Evolutionary conservation across 805 yeast genomes (phyloP).

Genomic region (Sugiyamaella mastotermitis): DNA sequence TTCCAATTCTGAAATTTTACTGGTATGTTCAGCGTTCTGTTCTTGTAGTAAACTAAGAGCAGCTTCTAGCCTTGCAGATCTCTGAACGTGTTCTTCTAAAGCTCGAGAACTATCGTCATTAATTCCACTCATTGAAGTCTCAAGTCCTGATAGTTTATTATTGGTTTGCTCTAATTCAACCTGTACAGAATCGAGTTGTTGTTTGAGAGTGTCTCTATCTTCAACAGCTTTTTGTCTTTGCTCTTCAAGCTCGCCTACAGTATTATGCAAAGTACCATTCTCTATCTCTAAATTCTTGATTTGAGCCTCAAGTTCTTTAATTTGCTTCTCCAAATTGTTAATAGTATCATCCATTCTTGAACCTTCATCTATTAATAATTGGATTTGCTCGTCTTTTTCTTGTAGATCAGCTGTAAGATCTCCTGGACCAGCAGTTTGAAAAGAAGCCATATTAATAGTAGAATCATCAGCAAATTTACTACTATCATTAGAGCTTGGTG

Average conservation of each 20-base stretch:
- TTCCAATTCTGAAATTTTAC: conserved; percentile 1
- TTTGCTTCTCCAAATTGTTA: conserved; percentile 23
- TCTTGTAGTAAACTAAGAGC: neutral
- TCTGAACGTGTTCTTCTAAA: neutral
- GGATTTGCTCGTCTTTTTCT: conserved; percentile 39
- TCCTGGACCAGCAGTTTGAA: neutral
- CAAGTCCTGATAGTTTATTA: neutral
- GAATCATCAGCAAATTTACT: too few relatives aligned
- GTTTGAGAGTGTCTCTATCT: neutral
- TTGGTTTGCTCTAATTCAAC: conserved; percentile 1
- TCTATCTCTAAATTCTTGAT: conserved; percentile 23
- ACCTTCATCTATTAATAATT: conserved; percentile 41
- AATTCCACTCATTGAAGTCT: too few relatives aligned
- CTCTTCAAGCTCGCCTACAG: conserved; percentile 22
- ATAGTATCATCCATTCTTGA: conserved; percentile 41
- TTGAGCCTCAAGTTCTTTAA: conserved; percentile 16
- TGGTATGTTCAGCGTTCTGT: neutral
- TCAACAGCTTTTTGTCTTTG: conserved; percentile 13
- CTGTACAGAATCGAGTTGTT: neutral
- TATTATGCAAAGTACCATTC: conserved; percentile 26
- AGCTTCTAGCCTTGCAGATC: conserved; percentile 1
- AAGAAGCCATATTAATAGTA: neutral
- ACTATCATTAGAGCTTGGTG: conserved; percentile 4
- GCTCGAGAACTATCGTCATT: too few relatives aligned
- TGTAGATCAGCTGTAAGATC: conserved; percentile 8